phyloP scores from a whole-genome alignment of 805 yeast species.

The Candida lessepsii region DNA sequence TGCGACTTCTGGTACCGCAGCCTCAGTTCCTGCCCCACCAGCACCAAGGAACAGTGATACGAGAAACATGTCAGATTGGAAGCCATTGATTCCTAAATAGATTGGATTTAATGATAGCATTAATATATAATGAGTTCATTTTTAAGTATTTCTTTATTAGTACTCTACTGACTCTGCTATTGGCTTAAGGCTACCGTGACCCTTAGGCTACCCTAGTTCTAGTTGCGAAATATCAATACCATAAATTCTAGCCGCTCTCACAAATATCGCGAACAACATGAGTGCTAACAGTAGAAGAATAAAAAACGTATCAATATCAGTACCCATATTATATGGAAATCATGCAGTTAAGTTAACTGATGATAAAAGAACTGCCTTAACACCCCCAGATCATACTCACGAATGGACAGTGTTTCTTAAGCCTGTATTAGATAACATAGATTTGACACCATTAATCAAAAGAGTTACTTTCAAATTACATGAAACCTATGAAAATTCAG shows the following conservation, averaged over 20 bases:
- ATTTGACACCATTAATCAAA: slow-evolving; percentile 76
- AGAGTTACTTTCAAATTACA: slow-evolving; percentile 93
- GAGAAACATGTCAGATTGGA: slow-evolving; percentile 46
- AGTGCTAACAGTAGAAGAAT: slow-evolving; percentile 21
- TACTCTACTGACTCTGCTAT: too few species aligned
- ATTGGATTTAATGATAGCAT: not conserved
- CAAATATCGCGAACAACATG: too few species aligned
- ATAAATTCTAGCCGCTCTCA: too few species aligned
- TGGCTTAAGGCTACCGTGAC: too few species aligned
- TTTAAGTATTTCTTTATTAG: too few species aligned
- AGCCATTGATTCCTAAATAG: slow-evolving; percentile 49
- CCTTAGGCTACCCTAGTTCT: too few species aligned
- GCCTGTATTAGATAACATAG: slow-evolving; percentile 67
- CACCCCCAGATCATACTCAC: slow-evolving; percentile 89
- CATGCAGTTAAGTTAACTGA: slow-evolving; percentile 36
- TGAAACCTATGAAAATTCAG: slow-evolving; percentile 86
- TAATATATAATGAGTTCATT: too few species aligned
- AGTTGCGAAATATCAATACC: too few species aligned
- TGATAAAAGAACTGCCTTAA: slow-evolving; percentile 35
- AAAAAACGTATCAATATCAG: slow-evolving; percentile 37
- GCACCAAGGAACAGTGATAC: slow-evolving; percentile 13
- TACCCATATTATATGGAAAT: slow-evolving; percentile 45
- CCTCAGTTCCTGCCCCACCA: slow-evolving; percentile 17
- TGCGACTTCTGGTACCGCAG: too few species aligned
- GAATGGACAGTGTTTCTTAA: slow-evolving; percentile 92